Conservation (phyloP, 495 filamentous ascomycete species). For the Cercophora newfieldiana region DNA sequence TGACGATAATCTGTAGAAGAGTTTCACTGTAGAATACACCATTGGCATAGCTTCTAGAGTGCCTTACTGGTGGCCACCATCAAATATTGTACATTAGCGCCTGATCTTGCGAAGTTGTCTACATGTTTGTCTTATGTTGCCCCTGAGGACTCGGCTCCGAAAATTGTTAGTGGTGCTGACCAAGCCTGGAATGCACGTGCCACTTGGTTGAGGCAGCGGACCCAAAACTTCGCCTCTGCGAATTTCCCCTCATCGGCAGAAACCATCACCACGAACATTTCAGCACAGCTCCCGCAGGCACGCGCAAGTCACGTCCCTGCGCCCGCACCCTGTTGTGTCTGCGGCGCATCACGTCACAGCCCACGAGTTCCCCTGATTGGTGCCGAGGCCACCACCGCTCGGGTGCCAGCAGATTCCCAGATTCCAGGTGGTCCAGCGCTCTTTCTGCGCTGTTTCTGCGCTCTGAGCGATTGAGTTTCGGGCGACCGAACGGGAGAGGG, state of each 20-base stretch:
- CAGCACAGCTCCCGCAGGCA: slow-evolving; percentile 35
- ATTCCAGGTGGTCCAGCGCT: neutral
- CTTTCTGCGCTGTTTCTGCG: neutral
- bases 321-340: slow-evolving; percentile 3
- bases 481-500: neutral
- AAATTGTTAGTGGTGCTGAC: slow-evolving; percentile 1
- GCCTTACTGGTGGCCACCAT: neutral
- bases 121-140: no score
- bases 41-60: neutral
- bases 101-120: neutral
- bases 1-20: slow-evolving; percentile 9
- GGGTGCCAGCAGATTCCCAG: neutral
- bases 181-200: neutral
- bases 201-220: slow-evolving; percentile 25
- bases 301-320: slow-evolving; percentile 25
- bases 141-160: neutral
- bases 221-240: slow-evolving; percentile 28
- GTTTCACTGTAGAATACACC: neutral
- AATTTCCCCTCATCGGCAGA: slow-evolving; percentile 34
- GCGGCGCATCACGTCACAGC: slow-evolving; percentile 18
- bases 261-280: slow-evolving; percentile 44
- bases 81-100: neutral
- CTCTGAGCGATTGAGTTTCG: neutral
- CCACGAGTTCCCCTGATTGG: slow-evolving; percentile 21
- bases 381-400: slow-evolving; percentile 9